phyloP scores from a whole-genome alignment of 2,329 filamentous ascomycete genomes.

The Nannizziopsis arthrosporioides region DNA sequence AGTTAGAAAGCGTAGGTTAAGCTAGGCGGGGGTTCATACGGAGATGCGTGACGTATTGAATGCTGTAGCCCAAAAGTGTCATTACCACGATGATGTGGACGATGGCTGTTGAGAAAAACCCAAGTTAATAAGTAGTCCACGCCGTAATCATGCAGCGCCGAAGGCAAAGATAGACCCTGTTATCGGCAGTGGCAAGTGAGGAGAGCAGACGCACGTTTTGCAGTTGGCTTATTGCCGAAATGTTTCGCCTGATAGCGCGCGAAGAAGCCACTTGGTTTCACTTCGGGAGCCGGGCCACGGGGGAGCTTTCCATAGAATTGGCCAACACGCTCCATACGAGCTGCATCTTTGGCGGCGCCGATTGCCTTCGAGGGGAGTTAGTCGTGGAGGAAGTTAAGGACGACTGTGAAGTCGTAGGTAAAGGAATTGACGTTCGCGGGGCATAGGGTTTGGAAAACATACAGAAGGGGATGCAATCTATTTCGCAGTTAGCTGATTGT shows the following conservation, averaged over 20 bases:
- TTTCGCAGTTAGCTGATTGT: conserved; percentile 29
- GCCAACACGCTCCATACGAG: conserved; percentile 95
- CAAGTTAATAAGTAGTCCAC: conserved; percentile 1
- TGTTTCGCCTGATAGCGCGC: conserved; percentile 76
- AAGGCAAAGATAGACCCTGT: background rate
- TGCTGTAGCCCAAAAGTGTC: conserved; percentile 74
- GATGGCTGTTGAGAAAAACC: conserved; percentile 50
- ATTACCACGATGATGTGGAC: conserved; percentile 73
- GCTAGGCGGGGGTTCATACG: conserved; percentile 50
- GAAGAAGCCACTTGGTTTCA: conserved; percentile 69
- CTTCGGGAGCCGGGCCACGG: conserved; percentile 74
- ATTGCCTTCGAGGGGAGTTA: conserved; percentile 53
- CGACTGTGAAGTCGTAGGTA: background rate
- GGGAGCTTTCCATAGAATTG: conserved; percentile 98
- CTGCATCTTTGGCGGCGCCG: conserved; percentile 85
- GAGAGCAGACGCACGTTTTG: conserved; percentile 60
- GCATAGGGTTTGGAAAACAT: conserved; percentile 34
- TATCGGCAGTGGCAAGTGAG: background rate
- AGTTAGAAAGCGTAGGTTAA: background rate
- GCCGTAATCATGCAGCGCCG: background rate
- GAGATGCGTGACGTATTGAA: conserved; percentile 99
- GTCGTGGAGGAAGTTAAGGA: background rate
- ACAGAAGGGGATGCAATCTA: conserved; percentile 77
- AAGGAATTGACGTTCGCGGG: background rate
- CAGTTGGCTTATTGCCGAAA: conserved; percentile 88